Evolutionary conservation across 129 eudicot species (phyloP).

Genomic region (Flaveria brownii): DNA sequence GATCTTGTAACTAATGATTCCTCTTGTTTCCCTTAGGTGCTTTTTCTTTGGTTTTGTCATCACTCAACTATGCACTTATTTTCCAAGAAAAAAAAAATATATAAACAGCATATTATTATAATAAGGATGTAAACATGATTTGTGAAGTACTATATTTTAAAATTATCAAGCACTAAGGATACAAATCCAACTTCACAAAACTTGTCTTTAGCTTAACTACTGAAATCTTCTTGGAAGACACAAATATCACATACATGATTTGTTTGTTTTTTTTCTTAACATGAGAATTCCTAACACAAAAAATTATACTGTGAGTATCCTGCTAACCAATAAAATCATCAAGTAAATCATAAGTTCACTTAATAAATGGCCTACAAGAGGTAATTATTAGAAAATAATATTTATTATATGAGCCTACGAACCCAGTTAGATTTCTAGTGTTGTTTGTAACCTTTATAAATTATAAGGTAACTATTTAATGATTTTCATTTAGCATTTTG

Average conservation of each 20-base stretch:
- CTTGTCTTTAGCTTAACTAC: conserved; percentile 21
- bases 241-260: neutral
- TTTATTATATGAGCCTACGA: no score
- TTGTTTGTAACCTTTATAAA: no score
- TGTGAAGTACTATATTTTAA: neutral
- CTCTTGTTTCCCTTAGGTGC: conserved; percentile 32
- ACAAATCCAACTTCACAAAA: conserved; percentile 16
- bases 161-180: neutral
- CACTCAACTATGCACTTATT: conserved; percentile 1
- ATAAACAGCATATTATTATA: neutral
- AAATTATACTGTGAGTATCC: no score
- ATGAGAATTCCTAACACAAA: no score
- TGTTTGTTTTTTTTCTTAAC: no score
- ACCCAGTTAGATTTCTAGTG: no score
- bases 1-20: conserved; percentile 51
- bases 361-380: no score
- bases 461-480: no score
- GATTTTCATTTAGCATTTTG: no score
- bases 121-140: neutral
- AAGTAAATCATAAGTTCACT: no score
- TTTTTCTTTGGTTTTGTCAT: conserved; percentile 40
- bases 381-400: no score
- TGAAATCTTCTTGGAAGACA: neutral
- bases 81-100: neutral
- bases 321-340: no score